Evolutionary conservation across 2,329 filamentous ascomycete species (phyloP), one percentile per base, ranked within the genome.

Genomic region (Knufia fluminis): DNA sequence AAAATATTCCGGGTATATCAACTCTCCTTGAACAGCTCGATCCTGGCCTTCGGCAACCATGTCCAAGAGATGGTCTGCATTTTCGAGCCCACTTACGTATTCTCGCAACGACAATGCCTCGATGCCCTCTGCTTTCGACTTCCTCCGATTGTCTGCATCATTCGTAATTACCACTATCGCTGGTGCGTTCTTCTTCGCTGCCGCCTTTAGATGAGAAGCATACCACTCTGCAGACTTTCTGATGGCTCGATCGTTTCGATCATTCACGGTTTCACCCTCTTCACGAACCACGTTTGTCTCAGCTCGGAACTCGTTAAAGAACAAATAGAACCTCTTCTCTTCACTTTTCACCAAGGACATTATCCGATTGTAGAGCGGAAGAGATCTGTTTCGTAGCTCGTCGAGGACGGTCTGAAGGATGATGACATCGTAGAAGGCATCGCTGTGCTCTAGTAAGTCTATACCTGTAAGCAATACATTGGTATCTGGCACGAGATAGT

Each of bases 261-360:
- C 92, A 64, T 98, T 98, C 68, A 98, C 92, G 2, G 80, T 85
- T 71, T 98, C 92, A 32, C 86, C 83, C 4, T 76, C 67, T 17
- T 82, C 77, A 54, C 92, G 78, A 23, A 77, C 71, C 42, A 96
- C 79, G 62, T 95, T 86, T 0, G 92, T 98, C 67, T 98, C 94
- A 33, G 90, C 74, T 46, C 91, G 80, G 64, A 98, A 98, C 61
- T 98, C 92, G 66, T 98, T 98, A 78, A 97, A 97, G 66, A 98
- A 98, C 46, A 98, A 87, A 63, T 97, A 96, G 65, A 95, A 97
- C 48, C 91, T 82, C 74, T 98, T 98, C 57, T 94, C 89, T 60
- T 95, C 89, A 62, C 91, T 95, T 68, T 91, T 94, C 33, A 90
- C 94, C 55, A 98, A 74, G 19, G 85, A 82, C 57, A 97, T 80